Evolutionary conservation across 805 yeast species (phyloP), one percentile per base, ranked within the genome.

Genomic region (Ogataea ganodermae): DNA sequence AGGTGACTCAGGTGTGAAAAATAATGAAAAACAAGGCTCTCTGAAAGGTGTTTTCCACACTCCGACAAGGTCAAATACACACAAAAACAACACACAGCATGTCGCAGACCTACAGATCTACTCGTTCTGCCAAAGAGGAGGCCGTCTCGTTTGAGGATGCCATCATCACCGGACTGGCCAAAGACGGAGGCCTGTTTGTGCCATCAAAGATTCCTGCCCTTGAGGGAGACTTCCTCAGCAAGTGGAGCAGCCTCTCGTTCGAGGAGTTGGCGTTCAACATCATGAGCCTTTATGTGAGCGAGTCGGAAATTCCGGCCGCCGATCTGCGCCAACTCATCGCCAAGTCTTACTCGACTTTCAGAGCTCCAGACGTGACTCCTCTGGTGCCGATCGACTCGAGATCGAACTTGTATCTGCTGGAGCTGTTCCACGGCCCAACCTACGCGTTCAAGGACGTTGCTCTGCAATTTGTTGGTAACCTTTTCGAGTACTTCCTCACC

Each of bases 401-500:
- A 48, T 73, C 79, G 41, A 78, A 81, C 49, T 71, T 92, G 51
- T 85, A 88, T 65, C 71, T 94, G 46, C 76, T 94, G 61, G 99
- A 94, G 71, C 76, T 94, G 50, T 94, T 94, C 83, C 99, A 94
- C 65, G 99, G 99, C 30, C 99, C 99, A 55, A 94, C 99, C 3
- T 94, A 92, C 64, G 99, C 99, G 13, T 94, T 94, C 77, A 94
- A 94, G 70, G 99, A 94, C 67, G 99, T 94, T 55, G 99, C 99
- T 4, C 78, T 94, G 64, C 99, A 94, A 69, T 92, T 94, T 68
- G 95, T 94, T 41, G 99, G 99, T 59, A 94, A 94, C 73, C 75
- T 94, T 57, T 94, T 94, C 68, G 99, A 94, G 71, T 94, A 79
- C 71, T 94, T 94, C 70, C 74, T 94, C 60, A 73, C 77, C 50